Conservation (phyloP, 2,329 filamentous ascomycete genomes). For the Ambrosiella beaveri region DNA sequence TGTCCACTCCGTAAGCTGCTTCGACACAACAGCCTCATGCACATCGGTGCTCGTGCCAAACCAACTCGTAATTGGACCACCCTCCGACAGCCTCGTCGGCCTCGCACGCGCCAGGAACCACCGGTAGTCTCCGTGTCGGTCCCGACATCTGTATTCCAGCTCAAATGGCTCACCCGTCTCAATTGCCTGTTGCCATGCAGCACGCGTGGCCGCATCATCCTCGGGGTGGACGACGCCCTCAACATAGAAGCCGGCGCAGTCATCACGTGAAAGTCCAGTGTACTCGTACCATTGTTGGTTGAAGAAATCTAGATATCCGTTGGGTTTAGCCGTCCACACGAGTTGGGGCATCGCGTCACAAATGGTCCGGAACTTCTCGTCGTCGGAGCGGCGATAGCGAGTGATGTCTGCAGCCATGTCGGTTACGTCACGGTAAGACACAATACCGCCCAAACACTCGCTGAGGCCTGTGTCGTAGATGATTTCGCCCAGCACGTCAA, state of each 20-base stretch:
- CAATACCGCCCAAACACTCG: conserved; percentile 56
- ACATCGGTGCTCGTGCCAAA: conserved; percentile 67
- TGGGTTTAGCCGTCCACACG: conserved; percentile 55
- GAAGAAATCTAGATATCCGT: conserved; percentile 55
- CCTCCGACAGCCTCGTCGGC: conserved; percentile 47
- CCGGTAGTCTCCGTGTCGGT: conserved; percentile 50
- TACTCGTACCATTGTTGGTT: conserved; percentile 67
- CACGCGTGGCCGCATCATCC: conserved; percentile 39
- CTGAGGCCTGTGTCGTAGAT: conserved; percentile 49
- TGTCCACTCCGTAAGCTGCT: conserved; percentile 48
- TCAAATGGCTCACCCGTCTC: conserved; percentile 50
- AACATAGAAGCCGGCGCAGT: conserved; percentile 48
- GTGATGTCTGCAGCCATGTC: conserved; percentile 50
- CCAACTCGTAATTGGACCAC: conserved; percentile 58
- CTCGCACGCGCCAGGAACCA: conserved; percentile 64
- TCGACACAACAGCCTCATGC: conserved; percentile 49
- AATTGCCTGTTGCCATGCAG: conserved; percentile 45
- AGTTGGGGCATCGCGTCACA: conserved; percentile 56
- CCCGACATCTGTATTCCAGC: conserved; percentile 53
- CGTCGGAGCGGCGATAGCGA: conserved; percentile 51
- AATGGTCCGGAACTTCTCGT: conserved; percentile 57
- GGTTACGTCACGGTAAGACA: conserved; percentile 58
- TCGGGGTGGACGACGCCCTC: conserved; percentile 50
- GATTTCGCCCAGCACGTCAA: conserved; percentile 49
- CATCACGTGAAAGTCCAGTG: conserved; percentile 46